A percentile compares a stretch with the other conserved stretches of the same genome.
Evolutionary conservation across 306 rosid species (phyloP).

Genomic region (Vicia sativa): DNA sequence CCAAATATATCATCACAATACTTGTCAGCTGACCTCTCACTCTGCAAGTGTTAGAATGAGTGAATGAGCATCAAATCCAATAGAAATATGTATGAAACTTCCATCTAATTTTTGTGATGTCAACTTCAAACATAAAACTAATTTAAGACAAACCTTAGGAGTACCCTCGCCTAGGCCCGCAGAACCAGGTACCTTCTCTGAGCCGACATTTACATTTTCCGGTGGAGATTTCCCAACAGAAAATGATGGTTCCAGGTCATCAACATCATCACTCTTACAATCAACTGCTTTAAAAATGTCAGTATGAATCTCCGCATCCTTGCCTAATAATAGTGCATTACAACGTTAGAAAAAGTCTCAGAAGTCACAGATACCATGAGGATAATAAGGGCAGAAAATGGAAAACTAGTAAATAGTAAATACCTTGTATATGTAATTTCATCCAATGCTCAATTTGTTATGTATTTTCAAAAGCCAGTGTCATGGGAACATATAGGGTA

Average conservation of each 20-base stretch:
- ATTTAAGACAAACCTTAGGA: slow-evolving; percentile 68
- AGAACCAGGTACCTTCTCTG: slow-evolving; percentile 49
- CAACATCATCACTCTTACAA: slow-evolving; percentile 46
- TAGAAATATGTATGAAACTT: slow-evolving; percentile 6
- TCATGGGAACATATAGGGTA: not conserved
- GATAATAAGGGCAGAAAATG: not conserved
- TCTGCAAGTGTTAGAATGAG: slow-evolving; percentile 54
- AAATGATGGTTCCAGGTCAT: slow-evolving; percentile 57
- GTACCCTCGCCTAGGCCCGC: slow-evolving; percentile 88
- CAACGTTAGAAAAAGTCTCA: slow-evolving; percentile 20
- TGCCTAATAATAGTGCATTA: slow-evolving; percentile 42
- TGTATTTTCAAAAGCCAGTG: slow-evolving; percentile 11
- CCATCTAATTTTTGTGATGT: not conserved
- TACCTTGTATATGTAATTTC: not conserved
- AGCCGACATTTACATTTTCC: slow-evolving; percentile 56
- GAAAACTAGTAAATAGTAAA: slow-evolving; percentile 17
- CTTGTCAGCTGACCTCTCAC: slow-evolving; percentile 76
- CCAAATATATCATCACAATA: slow-evolving; percentile 97
- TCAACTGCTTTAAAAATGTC: slow-evolving; percentile 49
- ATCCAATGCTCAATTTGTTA: not conserved
- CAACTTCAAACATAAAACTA: not conserved
- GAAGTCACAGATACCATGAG: not conserved
- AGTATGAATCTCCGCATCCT: slow-evolving; percentile 46
- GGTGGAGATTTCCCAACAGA: slow-evolving; percentile 71
- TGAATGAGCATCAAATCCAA: slow-evolving; percentile 35